Evolutionary conservation across 2,329 filamentous ascomycete genomes (phyloP), one percentile per base, ranked within the genome.

Genomic region (Emmonsiellopsis sp.): DNA sequence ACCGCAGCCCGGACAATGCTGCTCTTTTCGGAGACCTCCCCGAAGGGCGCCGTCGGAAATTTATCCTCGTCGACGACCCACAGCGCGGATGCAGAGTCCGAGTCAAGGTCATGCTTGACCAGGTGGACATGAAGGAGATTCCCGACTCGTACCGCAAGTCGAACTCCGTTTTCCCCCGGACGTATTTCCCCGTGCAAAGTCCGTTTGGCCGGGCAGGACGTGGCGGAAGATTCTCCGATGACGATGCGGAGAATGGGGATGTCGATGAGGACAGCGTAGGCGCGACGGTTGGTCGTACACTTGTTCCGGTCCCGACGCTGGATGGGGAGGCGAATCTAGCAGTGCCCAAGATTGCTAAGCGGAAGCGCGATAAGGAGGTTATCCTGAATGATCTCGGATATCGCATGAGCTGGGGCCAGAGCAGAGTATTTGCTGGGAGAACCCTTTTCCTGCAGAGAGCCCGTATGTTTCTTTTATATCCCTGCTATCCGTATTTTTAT

Each of bases 381-480:
- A 82, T 88, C 48, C 75, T 97, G 57, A 97, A 97, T 66, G 91
- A 97, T 65, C 75, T 97, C 45, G 92, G 90, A 2, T 95, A 94
- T 69, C 83, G 92, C 46, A 94, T 98, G 87, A 91, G 89, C 48
- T 98, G 93, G 92, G 85, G 91, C 52, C 92, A 97, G 73, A 93
- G 90, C 68, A 80, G 92, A 64, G 88, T 92, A 9, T 96, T 97
- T 74, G 85, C 90, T 1, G 87, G 86, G 10, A 81, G 89, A 61
- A 89, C 86, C 41, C 78, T 95, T 47, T 96, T 96, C 70, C 75
- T 96, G 63, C 92, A 96, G 70, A 84, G 89, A 77, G 91, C 91
- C 62, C 75, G 91, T 95, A 76, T 83, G 90, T 86, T 46, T 50
- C 11, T 55, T 15, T 51, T 53, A 40, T 32, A 34, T 34, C 56